Percentiles rank a stretch among this genome's conserved stretches.
Conservation (phyloP, 2,329 filamentous ascomycete genomes). For the Colletotrichum sublineola region DNA sequence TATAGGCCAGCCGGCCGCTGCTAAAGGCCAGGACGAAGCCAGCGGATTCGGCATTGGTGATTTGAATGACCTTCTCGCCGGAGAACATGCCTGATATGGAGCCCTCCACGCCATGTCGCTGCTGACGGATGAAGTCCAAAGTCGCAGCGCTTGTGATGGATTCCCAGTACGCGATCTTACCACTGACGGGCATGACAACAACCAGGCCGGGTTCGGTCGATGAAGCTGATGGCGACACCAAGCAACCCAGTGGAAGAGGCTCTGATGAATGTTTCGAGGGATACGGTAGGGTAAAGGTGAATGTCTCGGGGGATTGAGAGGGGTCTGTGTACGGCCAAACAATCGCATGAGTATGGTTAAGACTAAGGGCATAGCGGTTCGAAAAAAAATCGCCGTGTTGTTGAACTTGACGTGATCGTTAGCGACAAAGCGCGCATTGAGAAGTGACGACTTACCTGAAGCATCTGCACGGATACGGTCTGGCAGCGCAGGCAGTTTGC, state of each 20-base stretch:
- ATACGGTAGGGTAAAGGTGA: conserved; percentile 84
- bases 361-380: conserved; percentile 80
- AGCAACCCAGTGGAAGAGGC: conserved; percentile 82
- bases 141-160: conserved; percentile 91
- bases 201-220: conserved; percentile 88
- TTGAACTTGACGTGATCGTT: conserved; percentile 60
- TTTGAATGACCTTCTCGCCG: conserved; percentile 81
- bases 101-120: conserved; percentile 83
- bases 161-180: conserved; percentile 95
- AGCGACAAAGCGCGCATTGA: conserved; percentile 41
- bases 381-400: conserved; percentile 77
- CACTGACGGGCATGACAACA: conserved; percentile 84
- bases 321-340: conserved; percentile 90
- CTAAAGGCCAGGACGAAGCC: conserved; percentile 90
- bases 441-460: conserved; percentile 67
- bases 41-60: conserved; percentile 86
- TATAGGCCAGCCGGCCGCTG: conserved; percentile 86
- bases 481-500: conserved; percentile 85
- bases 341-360: conserved; percentile 86
- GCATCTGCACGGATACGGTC: conserved; percentile 78
- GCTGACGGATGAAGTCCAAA: conserved; percentile 84
- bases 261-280: conserved; percentile 75
- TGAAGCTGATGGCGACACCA: conserved; percentile 83
- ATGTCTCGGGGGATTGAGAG: conserved; percentile 78
- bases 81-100: conserved; percentile 80